Evolutionary conservation across 2,329 filamentous ascomycete species (phyloP), one percentile per base, ranked within the genome.

Genomic region (Sclerotinia minor): DNA sequence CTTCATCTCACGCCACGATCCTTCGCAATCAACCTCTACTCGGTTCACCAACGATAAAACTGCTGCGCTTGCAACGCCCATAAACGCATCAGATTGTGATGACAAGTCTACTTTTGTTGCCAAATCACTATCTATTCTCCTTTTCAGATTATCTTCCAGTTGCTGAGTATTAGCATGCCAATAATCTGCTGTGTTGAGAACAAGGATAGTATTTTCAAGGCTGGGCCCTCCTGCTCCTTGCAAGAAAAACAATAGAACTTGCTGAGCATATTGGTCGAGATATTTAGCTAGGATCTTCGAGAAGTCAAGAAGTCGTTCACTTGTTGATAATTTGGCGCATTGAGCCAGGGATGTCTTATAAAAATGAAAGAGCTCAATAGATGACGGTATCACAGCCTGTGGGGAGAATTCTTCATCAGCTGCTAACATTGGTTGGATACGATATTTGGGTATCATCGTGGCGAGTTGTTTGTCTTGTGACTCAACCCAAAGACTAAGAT

Each of bases 151-250:
- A 75, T 98, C 94, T 77, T 98, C 94, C 0, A 99, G 84, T 76
- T 98, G 94, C 59, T 89, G 93, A 60, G 93, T 95, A 41, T 96
- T 98, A 35, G 87, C 88, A 76, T 97, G 94, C 86, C 95, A 99
- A 78, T 98, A 99, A 76, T 99, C 95, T 0, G 95, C 94, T 1
- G 95, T 98, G 77, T 99, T 99, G 59, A 99, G 83, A 1, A 98
- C 93, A 4, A 96, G 82, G 19, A 97, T 85, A 4, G 91, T 86
- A 71, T 97, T 91, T 74, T 97, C 89, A 2, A 95, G 75, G 4
- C 83, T 79, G 2, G 85, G 81, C 75, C 79, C 91, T 15, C 73
- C 73, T 13, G 75, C 70, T 32, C 67, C 60, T 72, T 88, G 86
- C 8, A 89, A 76, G 69, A 91, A 89, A 71, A 89, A 85, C 21